Conservation (phyloP, 2,329 filamentous ascomycete genomes). For the Ramichloridium luteum region DNA sequence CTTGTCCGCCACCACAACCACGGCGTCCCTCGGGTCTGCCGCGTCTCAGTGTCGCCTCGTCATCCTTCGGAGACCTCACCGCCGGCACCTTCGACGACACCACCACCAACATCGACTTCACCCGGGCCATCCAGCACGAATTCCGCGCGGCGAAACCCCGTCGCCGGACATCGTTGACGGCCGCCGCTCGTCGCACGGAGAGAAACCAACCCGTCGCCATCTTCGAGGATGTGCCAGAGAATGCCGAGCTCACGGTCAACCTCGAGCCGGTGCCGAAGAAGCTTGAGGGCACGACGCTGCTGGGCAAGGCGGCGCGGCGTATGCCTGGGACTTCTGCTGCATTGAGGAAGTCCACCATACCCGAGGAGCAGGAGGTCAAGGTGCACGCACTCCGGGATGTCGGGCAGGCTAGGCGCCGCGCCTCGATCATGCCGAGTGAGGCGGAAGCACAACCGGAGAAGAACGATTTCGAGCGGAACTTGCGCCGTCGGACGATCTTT, state of each 20-base stretch:
- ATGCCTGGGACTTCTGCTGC: slow-evolving; percentile 2
- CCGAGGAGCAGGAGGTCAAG: not conserved
- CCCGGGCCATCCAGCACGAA: slow-evolving; percentile 20
- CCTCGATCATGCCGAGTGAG: not conserved
- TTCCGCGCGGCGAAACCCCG: slow-evolving; percentile 18
- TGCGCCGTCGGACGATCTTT: slow-evolving; percentile 38
- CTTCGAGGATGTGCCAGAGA: slow-evolving; percentile 24
- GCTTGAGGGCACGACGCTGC: slow-evolving; percentile 11
- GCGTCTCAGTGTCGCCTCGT: too few species aligned
- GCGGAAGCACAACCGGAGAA: slow-evolving; percentile 1
- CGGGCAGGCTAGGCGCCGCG: slow-evolving; percentile 1
- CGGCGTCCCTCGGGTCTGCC: too few species aligned
- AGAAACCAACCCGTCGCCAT: slow-evolving; percentile 17
- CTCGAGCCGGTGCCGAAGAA: slow-evolving; percentile 3
- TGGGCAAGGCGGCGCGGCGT: slow-evolving; percentile 19
- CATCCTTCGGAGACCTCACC: slow-evolving; percentile 10
- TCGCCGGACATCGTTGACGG: slow-evolving; percentile 15
- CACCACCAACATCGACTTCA: slow-evolving; percentile 22
- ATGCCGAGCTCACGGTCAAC: slow-evolving; percentile 12
- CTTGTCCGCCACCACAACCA: slow-evolving; percentile 19
- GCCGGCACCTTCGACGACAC: slow-evolving; percentile 15
- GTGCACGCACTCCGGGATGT: not conserved
- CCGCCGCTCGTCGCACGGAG: slow-evolving; percentile 10
- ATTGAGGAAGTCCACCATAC: too few species aligned
- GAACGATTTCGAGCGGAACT: slow-evolving; percentile 25